Evolutionary conservation across 2,329 filamentous ascomycete genomes (phyloP), one percentile per base, ranked within the genome.

Genomic region (Colletotrichum limetticola): DNA sequence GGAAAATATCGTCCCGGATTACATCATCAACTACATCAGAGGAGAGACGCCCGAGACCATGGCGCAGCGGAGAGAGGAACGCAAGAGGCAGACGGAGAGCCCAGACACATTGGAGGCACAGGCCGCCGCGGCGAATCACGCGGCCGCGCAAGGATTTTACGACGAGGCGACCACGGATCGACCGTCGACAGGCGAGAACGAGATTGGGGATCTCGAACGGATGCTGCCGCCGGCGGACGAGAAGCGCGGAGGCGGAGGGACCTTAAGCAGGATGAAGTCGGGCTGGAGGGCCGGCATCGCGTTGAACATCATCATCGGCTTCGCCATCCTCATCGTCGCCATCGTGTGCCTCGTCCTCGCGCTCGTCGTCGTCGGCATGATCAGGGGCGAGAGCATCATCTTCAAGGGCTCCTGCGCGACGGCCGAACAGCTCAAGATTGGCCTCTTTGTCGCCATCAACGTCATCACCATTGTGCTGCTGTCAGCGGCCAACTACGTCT

Each of bases 11-110:
- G 83, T 90, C 19, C 88, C 88, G 9, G 88, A 90, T 78, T 90
- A 90, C 75, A 85, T 90, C 53, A 82, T 88, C 74, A 86, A 88
- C 78, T 90, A 86, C 77, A 82, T 90, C 74, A 85, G 87, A 53
- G 87, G 87, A 58, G 88, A 89, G 79, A 89, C 87, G 2, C 87
- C 88, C 16, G 87, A 89, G 78, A 85, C 83, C 35, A 76, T 89
- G 24, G 87, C 87, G 6, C 80, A 81, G 68, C 85, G 86, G 75
- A 84, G 84, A 72, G 81, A 82, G 71, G 82, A 80, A 75, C 78
- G 76, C 37, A 75, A 77, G n/a, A 53, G 63, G 72, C 78, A 80
- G 78, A 61, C 77, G 72, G n/a, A 78, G 74, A 65, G 65, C 11
- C 78, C 83, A 68, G 79, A 81, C 5, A 57, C 22, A 16, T 72